Evolutionary conservation across 73 alveolate species (phyloP), one percentile per base, ranked within the genome.

Genomic region (Blepharisma stoltei): DNA sequence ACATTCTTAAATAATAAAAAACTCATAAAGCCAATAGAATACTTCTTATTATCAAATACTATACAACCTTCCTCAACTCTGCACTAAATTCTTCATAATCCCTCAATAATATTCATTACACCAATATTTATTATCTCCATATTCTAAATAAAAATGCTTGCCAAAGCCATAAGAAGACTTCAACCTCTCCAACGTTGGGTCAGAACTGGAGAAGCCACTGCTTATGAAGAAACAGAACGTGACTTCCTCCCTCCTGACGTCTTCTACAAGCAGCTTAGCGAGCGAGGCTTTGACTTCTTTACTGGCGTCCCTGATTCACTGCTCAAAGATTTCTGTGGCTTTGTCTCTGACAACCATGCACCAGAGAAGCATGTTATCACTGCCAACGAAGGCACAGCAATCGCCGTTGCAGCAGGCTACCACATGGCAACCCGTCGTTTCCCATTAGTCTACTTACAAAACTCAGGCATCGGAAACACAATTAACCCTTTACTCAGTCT

Each of bases 261-360:
- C 52, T 84, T 84, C 65, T 79, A 71, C 81, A 52, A 81, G 48
- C 71, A 54, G 37, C 54, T 84, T 38, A 41, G 53, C 54, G 67
- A 84, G 71, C 2, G 80, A 82, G 94, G 94, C 54, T 86, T 87
- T n/a, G 86, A 88, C 76, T 94, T 94, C 85, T 94, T 86, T 48
- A 83, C 98, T 11, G 98, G 98, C n/a, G 97, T 94, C 49, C 98
- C 98, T 4, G 98, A 94, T 78, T 94, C 98, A 18, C 77, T 89
- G 71, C 87, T 94, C 67, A 92, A 92, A 84, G 96, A 86, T 54
- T 85, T 86, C 69, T 55, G 80, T 43, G 81, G 82, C 21, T 84
- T 69, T 76, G 83, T 84, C 21, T 20, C 76, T 50, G 92, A 71
- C 49, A 38, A 67, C 45, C 83, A 75, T 67, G 82, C 67, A 25